Evolutionary conservation across 345 rosid species (phyloP).

Genomic region (Boechera divaricarpa): DNA sequence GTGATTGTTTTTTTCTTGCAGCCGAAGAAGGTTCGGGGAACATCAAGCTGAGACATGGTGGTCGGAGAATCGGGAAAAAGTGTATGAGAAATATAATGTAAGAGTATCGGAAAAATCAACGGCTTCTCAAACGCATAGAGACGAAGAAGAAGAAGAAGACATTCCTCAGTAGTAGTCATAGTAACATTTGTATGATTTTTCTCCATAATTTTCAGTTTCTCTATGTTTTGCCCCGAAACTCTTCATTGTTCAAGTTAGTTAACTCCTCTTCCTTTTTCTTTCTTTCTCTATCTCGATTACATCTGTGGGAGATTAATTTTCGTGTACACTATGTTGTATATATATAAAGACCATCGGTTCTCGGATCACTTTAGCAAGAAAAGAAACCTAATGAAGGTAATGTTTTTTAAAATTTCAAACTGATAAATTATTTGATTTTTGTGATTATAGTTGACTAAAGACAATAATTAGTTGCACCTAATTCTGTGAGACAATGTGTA

Average conservation of each 20-base stretch:
- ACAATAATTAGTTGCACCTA: constrained; percentile 31
- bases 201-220: constrained; percentile 22
- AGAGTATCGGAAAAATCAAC: constrained; percentile 75
- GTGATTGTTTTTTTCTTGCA: constrained; percentile 39
- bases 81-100: constrained; percentile 81
- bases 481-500: constrained; percentile 28
- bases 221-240: constrained; percentile 30
- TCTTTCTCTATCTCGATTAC: background rate
- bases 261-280: background rate
- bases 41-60: constrained; percentile 99
- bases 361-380: constrained; percentile 3
- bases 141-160: constrained; percentile 34
- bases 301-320: constrained; percentile 23
- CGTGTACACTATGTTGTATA: constrained; percentile 37
- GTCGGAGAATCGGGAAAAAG: constrained; percentile 94
- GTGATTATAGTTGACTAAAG: constrained; percentile 2
- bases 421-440: background rate
- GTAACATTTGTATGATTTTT: constrained; percentile 33
- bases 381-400: too few relatives aligned
- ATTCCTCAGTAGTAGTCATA: constrained; percentile 7
- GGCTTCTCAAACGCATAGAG: constrained; percentile 51
- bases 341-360: constrained; percentile 33
- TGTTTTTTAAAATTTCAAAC: background rate
- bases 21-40: constrained; percentile 92
- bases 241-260: constrained; percentile 17